A percentile compares a stretch with the other conserved stretches of the same genome.
Conservation (phyloP, 768 basidiomycete genomes). For the button mushroom (Agaricus bisporus) region DNA sequence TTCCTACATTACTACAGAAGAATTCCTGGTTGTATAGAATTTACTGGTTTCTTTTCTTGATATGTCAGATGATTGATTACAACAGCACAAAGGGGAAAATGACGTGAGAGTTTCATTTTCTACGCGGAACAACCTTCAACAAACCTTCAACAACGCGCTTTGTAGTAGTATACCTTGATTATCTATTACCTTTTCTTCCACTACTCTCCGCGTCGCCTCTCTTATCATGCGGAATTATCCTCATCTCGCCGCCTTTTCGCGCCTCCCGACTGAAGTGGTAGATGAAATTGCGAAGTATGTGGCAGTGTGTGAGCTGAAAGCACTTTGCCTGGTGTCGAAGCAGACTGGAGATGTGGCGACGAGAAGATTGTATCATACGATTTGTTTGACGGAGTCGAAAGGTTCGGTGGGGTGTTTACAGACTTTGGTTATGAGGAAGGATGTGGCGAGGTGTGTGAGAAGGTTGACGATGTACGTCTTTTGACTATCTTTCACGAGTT, state of each 20-base stretch:
- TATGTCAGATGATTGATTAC: background rate
- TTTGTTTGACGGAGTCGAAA: conserved; percentile 4
- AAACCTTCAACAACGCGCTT: too few species aligned
- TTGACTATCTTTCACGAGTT: background rate
- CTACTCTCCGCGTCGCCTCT: background rate
- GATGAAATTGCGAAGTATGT: conserved; percentile 13
- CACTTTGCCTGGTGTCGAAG: conserved; percentile 12
- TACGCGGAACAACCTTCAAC: background rate
- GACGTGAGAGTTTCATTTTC: background rate
- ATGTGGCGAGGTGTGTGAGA: conserved; percentile 4
- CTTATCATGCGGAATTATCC: background rate
- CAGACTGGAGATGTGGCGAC: conserved; percentile 10
- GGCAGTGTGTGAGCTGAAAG: conserved; percentile 7
- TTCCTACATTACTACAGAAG: conserved; percentile 44
- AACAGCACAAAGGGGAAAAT: background rate
- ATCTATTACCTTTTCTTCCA: background rate
- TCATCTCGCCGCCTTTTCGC: background rate
- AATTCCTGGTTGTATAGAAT: conserved; percentile 49
- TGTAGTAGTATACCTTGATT: too few species aligned
- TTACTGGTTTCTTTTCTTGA: background rate
- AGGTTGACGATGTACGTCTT: conserved; percentile 5
- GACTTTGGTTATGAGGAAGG: background rate
- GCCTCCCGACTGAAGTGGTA: conserved; percentile 13
- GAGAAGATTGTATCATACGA: conserved; percentile 13
- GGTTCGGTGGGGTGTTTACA: conserved; percentile 4